phyloP scores from a whole-genome alignment of 2,329 filamentous ascomycete species.

The Zymoseptoria pseudotritici region DNA sequence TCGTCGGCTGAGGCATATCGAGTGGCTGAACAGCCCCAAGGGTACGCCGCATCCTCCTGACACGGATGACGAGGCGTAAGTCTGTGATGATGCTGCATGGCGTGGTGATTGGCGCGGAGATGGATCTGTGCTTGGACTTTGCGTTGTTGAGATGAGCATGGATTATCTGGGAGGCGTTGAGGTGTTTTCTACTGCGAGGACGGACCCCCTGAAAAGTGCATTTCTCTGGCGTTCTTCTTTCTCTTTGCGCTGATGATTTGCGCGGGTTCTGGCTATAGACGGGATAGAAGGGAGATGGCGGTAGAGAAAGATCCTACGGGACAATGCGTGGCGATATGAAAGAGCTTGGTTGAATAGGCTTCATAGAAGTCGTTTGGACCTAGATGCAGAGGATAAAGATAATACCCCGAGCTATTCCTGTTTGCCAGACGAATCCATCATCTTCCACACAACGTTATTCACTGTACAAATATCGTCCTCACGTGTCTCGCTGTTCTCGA shows the following conservation, averaged over 20 bases:
- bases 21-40: slow-evolving; percentile 63
- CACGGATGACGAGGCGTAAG: slow-evolving; percentile 63
- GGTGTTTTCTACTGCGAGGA: neutral
- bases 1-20: slow-evolving; percentile 73
- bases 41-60: slow-evolving; percentile 70
- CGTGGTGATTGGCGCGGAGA: neutral
- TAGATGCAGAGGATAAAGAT: neutral
- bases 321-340: neutral
- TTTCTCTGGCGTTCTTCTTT: neutral
- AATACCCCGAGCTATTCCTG: neutral
- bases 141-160: neutral
- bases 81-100: neutral
- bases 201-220: neutral
- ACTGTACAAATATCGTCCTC: neutral
- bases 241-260: neutral
- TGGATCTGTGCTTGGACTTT: neutral
- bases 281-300: neutral
- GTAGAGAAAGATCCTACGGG: neutral
- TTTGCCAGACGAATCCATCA: neutral
- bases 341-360: neutral
- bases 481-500: neutral
- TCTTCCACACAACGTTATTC: neutral
- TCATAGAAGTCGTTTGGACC: neutral
- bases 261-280: neutral
- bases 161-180: neutral